A percentile compares a stretch with the other conserved stretches of the same genome.
phyloP scores from a whole-genome alignment of 2,329 filamentous ascomycete species.

The Aspergillus ochraceoroseus region DNA sequence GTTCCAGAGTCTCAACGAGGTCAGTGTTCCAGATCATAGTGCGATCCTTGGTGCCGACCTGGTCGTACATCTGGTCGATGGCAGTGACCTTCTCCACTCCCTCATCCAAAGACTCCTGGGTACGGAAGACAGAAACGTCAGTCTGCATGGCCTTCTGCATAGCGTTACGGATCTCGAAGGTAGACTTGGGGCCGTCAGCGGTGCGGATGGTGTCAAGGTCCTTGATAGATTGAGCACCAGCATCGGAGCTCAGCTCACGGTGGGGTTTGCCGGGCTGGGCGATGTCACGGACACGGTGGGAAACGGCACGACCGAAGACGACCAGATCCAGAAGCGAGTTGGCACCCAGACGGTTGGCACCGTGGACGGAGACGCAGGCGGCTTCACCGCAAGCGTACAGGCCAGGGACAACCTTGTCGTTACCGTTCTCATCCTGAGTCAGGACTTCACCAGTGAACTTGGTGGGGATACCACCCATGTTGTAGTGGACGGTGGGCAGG shows the following conservation, averaged over 20 bases:
- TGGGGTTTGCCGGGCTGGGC: conserved; percentile 77
- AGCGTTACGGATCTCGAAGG: conserved; percentile 76
- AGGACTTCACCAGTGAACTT: conserved; percentile 96
- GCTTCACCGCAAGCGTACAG: conserved; percentile 96
- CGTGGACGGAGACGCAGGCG: conserved; percentile 95
- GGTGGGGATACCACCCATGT: conserved; percentile 99
- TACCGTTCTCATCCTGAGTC: conserved; percentile 75
- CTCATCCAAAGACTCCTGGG: conserved; percentile 86
- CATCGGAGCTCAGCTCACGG: conserved; percentile 74
- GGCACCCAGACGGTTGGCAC: conserved; percentile 94
- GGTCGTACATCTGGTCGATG: conserved; percentile 71
- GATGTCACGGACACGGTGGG: conserved; percentile 94
- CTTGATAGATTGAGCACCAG: conserved; percentile 80
- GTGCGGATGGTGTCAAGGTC: conserved; percentile 81
- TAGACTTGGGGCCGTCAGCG: conserved; percentile 77
- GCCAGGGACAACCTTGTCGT: conserved; percentile 90
- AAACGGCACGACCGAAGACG: conserved; percentile 95
- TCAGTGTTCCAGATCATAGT: conserved; percentile 99
- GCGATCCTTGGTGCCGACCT: conserved; percentile 94
- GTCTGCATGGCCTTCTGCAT: conserved; percentile 99
- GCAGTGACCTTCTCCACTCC: conserved; percentile 83
- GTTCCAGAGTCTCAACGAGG: conserved; percentile 90
- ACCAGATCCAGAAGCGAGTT: conserved; percentile 97
- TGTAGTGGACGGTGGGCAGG: conserved; percentile 96
- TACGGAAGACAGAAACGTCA: conserved; percentile 94